phyloP scores from a whole-genome alignment of 1,284 basidiomycete species.

The Grifola frondosa region DNA sequence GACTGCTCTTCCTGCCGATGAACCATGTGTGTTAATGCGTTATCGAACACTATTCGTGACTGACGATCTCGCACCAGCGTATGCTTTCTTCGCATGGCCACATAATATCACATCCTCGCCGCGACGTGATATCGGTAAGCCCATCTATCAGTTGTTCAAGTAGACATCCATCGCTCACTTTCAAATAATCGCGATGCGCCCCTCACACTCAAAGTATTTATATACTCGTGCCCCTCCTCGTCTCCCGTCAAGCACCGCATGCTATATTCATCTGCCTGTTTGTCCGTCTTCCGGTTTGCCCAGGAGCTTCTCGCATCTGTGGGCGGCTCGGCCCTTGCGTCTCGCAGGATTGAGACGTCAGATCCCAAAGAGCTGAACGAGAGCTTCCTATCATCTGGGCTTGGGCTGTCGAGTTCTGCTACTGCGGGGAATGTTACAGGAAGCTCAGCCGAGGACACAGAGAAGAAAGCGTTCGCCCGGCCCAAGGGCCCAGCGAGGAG shows the following conservation, averaged over 20 bases:
- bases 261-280: conserved; percentile 77
- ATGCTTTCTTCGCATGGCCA: conserved; percentile 76
- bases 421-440: conserved; percentile 5
- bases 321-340: conserved; percentile 42
- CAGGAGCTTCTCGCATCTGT: conserved; percentile 48
- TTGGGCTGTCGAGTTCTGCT: conserved; percentile 34
- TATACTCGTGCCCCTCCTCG: conserved; percentile 82
- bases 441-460: conserved; percentile 18
- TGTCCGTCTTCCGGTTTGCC: conserved; percentile 55
- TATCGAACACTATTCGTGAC: conserved; percentile 2
- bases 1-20: conserved; percentile 49
- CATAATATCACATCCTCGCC: conserved; percentile 40
- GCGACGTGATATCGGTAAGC: conserved; percentile 58
- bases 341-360: conserved; percentile 78
- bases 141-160: not conserved
- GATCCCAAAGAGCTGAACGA: conserved; percentile 75
- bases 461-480: conserved; percentile 53
- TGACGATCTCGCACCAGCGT: conserved; percentile 41
- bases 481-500: conserved; percentile 57
- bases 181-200: too few relatives aligned
- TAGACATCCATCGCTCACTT: conserved; percentile 5
- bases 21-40: conserved; percentile 42
- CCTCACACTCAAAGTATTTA: conserved; percentile 56
- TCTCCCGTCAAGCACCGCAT: conserved; percentile 84
- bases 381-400: conserved; percentile 55